Percentiles rank a stretch among this genome's conserved stretches.
Conservation (phyloP, 2,329 filamentous ascomycete species). For the Zymoseptoria crescenta region DNA sequence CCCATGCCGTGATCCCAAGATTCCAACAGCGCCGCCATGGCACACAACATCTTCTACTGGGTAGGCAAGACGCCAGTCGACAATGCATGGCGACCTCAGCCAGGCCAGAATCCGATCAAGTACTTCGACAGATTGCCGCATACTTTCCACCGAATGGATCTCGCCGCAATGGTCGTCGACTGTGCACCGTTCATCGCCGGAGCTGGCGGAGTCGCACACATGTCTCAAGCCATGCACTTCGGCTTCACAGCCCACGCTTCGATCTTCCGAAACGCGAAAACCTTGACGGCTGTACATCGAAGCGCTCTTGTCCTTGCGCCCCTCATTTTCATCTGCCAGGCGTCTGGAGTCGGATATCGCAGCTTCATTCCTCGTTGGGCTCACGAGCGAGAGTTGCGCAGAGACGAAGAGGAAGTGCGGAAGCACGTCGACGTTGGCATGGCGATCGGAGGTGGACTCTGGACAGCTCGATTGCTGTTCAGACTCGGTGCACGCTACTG, state of each 20-base stretch:
- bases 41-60: conserved; percentile 27
- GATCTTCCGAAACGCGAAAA: conserved; percentile 23
- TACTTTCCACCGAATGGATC: conserved; percentile 19
- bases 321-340: conserved; percentile 20
- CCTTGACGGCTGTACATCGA: conserved; percentile 24
- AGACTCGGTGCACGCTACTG: conserved; percentile 19
- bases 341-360: conserved; percentile 21
- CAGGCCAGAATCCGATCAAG: conserved; percentile 14
- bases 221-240: conserved; percentile 22
- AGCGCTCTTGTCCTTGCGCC: conserved; percentile 17
- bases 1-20: neutral
- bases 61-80: conserved; percentile 20
- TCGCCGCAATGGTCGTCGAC: conserved; percentile 25
- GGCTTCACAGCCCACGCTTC: conserved; percentile 24
- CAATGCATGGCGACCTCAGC: conserved; percentile 26
- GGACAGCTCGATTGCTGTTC: conserved; percentile 19
- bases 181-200: conserved; percentile 23
- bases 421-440: conserved; percentile 26
- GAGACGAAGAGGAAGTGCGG: conserved; percentile 27
- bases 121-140: conserved; percentile 18
- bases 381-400: conserved; percentile 23
- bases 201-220: conserved; percentile 20
- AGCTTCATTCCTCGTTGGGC: conserved; percentile 25
- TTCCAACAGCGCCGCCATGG: neutral
- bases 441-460: conserved; percentile 18